phyloP scores from a whole-genome alignment of 805 yeast species.

The Candida rishiriensis region DNA sequence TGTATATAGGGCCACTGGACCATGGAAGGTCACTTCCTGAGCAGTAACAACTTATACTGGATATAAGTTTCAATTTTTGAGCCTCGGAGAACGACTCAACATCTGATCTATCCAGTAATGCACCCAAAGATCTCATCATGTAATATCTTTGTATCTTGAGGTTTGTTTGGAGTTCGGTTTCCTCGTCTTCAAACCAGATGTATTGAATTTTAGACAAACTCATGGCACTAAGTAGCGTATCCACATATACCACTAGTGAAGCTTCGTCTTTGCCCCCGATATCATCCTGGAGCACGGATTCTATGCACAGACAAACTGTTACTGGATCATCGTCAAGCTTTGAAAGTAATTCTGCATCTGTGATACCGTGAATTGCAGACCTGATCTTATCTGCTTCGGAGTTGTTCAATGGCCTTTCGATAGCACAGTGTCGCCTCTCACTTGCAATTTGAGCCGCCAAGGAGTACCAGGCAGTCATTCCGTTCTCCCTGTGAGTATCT shows the following conservation, averaged over 20 bases:
- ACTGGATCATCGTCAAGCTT: no score
- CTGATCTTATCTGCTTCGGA: no score
- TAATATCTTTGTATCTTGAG: slow-evolving; percentile 2
- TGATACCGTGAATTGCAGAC: no score
- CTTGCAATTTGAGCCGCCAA: no score
- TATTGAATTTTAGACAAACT: slow-evolving; percentile 6
- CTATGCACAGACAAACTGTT: no score
- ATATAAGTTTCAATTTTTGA: neutral
- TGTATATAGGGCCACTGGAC: slow-evolving; percentile 2
- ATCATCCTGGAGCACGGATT: neutral
- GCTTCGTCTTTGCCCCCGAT: neutral
- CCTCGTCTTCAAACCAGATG: slow-evolving; percentile 11
- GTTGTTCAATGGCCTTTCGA: no score
- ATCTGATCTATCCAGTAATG: neutral
- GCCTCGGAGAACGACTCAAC: no score
- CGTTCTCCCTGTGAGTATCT: no score
- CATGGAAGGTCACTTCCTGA: slow-evolving; percentile 4
- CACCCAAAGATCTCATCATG: neutral
- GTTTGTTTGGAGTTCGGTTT: slow-evolving; percentile 3
- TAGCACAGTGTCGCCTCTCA: no score
- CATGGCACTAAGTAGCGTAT: neutral
- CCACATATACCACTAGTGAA: neutral
- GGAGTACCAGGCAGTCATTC: no score
- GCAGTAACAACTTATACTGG: slow-evolving; percentile 1
- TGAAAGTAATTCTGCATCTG: no score